These are phyloP conservation scores for Emmonsia crescens DNA, from an alignment of 2,329 filamentous ascomycete genomes.

Conservation along the genomic window DNA sequence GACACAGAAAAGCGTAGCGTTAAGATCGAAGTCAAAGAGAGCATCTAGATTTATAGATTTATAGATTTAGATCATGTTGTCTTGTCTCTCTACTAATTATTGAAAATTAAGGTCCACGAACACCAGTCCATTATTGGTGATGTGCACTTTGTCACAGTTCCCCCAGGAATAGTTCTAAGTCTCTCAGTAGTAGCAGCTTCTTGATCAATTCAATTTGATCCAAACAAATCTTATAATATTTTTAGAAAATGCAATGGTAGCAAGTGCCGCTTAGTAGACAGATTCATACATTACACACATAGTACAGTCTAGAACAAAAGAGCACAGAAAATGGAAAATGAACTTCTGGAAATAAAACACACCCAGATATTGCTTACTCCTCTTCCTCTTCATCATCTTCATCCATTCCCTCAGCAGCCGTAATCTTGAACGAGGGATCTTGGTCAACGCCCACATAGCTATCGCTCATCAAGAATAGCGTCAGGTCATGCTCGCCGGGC, in stretches of 20 bases:
- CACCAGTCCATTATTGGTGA: too few relatives aligned
- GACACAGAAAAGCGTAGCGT: too few relatives aligned
- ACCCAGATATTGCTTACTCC: not conserved
- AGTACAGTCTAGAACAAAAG: not conserved
- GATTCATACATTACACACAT: not conserved
- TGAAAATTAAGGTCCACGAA: too few relatives aligned
- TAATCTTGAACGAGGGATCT: slow-evolving; percentile 77
- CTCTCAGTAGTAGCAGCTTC: too few relatives aligned
- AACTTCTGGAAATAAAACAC: not conserved
- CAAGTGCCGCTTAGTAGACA: not conserved
- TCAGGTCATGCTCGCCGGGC: slow-evolving; percentile 75
- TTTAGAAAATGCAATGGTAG: not conserved
- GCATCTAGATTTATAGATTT: too few relatives aligned
- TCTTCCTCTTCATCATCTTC: slow-evolving; percentile 63
- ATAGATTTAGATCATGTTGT: too few relatives aligned
- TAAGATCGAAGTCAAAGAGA: too few relatives aligned
- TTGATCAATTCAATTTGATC: not conserved
- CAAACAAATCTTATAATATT: not conserved
- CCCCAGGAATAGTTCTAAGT: too few relatives aligned
- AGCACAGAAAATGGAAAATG: not conserved
- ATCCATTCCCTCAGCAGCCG: slow-evolving; percentile 85
- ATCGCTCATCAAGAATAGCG: slow-evolving; percentile 92
- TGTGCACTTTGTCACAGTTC: too few relatives aligned
- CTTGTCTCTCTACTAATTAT: too few relatives aligned
- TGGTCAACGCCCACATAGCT: slow-evolving; percentile 96